Percentiles rank a stretch among this genome's conserved stretches.
phyloP scores from a whole-genome alignment of 2,329 filamentous ascomycete species.

The Penicillium sp. region DNA sequence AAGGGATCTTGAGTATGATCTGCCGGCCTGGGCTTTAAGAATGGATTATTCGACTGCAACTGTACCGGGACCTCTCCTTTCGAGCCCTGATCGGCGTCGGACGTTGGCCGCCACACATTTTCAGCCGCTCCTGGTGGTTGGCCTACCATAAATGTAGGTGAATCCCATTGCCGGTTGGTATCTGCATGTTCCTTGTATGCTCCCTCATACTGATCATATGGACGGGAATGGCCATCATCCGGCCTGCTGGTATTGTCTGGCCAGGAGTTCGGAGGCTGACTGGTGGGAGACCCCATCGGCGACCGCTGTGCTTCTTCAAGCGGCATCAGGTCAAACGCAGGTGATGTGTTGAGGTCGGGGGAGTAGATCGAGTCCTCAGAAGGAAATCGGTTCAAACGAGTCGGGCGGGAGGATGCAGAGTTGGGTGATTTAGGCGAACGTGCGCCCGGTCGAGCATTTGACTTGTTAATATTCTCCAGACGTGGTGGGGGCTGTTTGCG shows the following conservation, averaged over 20 bases:
- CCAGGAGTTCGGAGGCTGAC: slow-evolving; percentile 27
- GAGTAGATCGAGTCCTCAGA: slow-evolving; percentile 31
- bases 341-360: slow-evolving; percentile 32
- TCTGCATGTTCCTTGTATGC: slow-evolving; percentile 6
- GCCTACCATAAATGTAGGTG: slow-evolving; percentile 19
- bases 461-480: slow-evolving; percentile 27
- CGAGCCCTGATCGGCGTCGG: slow-evolving; percentile 7
- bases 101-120: slow-evolving; percentile 16
- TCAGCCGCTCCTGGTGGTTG: slow-evolving; percentile 18
- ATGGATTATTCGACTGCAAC: slow-evolving; percentile 36
- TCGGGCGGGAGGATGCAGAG: slow-evolving; percentile 23
- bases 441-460: slow-evolving; percentile 24
- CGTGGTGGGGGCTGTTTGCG: slow-evolving; percentile 33
- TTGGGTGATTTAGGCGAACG: slow-evolving; percentile 29
- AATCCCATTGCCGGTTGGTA: slow-evolving; percentile 12
- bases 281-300: slow-evolving; percentile 25
- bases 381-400: slow-evolving; percentile 21
- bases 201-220: slow-evolving; percentile 4
- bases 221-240: slow-evolving; percentile 8
- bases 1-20: slow-evolving; percentile 17
- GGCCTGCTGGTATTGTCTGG: slow-evolving; percentile 21
- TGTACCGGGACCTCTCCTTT: slow-evolving; percentile 24
- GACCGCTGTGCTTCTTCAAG: slow-evolving; percentile 32
- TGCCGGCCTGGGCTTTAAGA: slow-evolving; percentile 25
- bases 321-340: slow-evolving; percentile 33